Conservation (phyloP, 345 rosid species). For the Citrus mangshanensis region DNA sequence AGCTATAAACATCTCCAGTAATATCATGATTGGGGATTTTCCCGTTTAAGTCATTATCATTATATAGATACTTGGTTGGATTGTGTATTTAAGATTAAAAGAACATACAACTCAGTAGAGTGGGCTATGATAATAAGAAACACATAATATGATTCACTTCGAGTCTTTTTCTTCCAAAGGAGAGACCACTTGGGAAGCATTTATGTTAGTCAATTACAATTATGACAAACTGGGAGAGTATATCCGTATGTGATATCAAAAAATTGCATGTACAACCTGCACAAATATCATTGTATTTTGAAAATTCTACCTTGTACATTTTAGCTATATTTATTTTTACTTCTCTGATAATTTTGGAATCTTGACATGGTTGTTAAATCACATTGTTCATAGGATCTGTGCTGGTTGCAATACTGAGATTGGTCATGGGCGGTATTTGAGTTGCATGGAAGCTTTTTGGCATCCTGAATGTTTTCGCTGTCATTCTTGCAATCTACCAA, state of each 20-base stretch:
- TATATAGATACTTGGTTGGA: not conserved
- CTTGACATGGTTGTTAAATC: constrained; percentile 18
- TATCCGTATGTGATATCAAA: not conserved
- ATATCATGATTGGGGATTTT: not conserved
- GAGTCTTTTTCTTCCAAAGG: not conserved
- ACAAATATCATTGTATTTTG: not conserved
- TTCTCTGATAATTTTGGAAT: not conserved
- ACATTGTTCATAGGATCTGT: constrained; percentile 47
- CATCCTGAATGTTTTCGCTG: constrained; percentile 92
- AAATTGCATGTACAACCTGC: not conserved
- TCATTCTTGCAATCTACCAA: constrained; percentile 65
- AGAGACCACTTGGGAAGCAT: not conserved
- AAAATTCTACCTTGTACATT: constrained; percentile 4
- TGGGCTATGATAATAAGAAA: not conserved
- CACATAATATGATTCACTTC: not conserved
- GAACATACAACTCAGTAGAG: not conserved
- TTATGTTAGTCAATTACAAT: not conserved
- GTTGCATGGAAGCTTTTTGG: constrained; percentile 79
- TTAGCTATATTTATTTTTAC: not conserved
- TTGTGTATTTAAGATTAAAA: not conserved
- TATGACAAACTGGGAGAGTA: not conserved
- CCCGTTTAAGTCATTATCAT: not conserved
- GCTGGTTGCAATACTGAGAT: constrained; percentile 69
- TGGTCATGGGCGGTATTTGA: constrained; percentile 69
- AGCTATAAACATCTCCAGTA: not conserved